Base-by-base conservation (phyloP, 2,329 filamentous ascomycete species). In the Ascochyta lentis region DNA sequence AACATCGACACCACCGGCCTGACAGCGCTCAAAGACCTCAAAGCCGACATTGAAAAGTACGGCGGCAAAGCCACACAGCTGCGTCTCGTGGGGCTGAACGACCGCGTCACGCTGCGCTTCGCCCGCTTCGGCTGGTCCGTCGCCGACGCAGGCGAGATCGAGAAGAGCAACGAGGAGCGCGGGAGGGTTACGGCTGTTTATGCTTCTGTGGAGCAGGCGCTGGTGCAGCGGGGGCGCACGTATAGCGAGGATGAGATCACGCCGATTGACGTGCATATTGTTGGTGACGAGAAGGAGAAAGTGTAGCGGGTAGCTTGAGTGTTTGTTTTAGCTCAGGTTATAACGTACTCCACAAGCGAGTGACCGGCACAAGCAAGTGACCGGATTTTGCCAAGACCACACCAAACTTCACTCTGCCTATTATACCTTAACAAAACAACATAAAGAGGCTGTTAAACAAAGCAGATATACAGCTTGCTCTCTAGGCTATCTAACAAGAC, bases 1-100 rank as follows among this genome's bases (percentile, higher is more conserved):
- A 81, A 84, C 56, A 76, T 84, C 8, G 84, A 86, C 53, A 78
- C 79, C 0, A 86, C 83, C 0, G 83, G 81, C 0, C 75, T 84
- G 3, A 74, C 77, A 0, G 79, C 83, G 8, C 66, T 86, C 6
- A 75, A 75, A 35, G 81, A 81, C 33, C 68, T 86, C 19, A 74
- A 80, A 16, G 72, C 72, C 13, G 82, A 84, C 60, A 60, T 85
- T 3, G 73, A 77, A 16, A 78, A 78, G 23, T 86, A 83, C 49
- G 80, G 78, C 0, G 83, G 84, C 0, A 69, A 76, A 3, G 66
- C 70, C 0, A 73, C 81, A 0, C 77, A 82, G 48, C 62, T 85
- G 3, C 68, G 83, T 0, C 81, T 86, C 39, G 78, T 80, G 1
- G 79, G 79, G 6, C 74, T 85, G 72, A 76, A 75, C 0, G 71